Base-by-base conservation (phyloP, 2,329 filamentous ascomycete genomes). In the Microcyclospora tardicrescens region DNA sequence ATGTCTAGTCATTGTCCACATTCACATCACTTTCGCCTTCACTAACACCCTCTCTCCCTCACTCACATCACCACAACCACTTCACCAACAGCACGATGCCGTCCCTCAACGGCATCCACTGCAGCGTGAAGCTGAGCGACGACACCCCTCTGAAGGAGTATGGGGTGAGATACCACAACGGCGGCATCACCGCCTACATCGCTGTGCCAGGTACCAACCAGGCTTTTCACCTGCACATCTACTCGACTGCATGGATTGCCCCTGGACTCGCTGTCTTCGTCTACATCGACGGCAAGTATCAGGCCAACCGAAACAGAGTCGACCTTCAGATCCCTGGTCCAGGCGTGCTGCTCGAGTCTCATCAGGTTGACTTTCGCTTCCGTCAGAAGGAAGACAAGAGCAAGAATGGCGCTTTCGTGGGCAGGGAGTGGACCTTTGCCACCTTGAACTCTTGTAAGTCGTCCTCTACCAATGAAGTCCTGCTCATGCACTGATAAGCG, bases 281-380 rank as follows among this genome's bases (percentile, higher is more conserved):
- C 16, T 75, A 66, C 57, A 72, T 74, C 31, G 72, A 75, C 46
- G 72, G 72, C 13, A 54, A 67, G 5, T 74, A 74, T 43, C 71
- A 75, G 48, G 72, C 68, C 55, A 75, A 75, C 43, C 68, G 72
- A 40, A 71, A 71, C 51, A 59, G 65, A 30, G 58, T 61, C 30
- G 55, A 63, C 28, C 46, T 73, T 27, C 54, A 59, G 38, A 43
- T 59, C 14, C 58, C 59, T 11, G 43, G 37, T 6, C 41, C 43
- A 4, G 46, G 39, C 8, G 51, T 53, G 8, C 50, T 54, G 14
- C 46, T 48, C 16, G 50, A 51, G 5, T 52, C 59, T 35, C 58
- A 60, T 16, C 51, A 68, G 33, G 55, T 72, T 14, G 63, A 72
- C 39, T 68, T 75, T 38, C 53, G 58, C 6, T 57, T 75, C 3